A percentile compares a stretch with the other conserved stretches of the same genome.
Conservation (phyloP, 1,284 basidiomycete genomes). For the Peniophora sp. region DNA sequence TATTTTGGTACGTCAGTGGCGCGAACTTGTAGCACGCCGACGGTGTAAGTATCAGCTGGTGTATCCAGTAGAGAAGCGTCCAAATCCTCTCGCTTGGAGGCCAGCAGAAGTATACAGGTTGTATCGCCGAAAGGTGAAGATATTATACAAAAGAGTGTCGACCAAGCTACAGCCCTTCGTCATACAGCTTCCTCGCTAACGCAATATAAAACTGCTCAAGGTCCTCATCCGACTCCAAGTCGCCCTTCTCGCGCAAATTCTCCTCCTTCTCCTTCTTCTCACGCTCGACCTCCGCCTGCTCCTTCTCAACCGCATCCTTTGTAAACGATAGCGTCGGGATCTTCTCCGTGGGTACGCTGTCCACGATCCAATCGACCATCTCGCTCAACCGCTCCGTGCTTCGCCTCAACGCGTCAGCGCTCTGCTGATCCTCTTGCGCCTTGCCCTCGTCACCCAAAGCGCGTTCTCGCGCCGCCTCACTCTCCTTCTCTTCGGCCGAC, state of each 20-base stretch:
- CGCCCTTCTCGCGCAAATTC: slow-evolving; percentile 30
- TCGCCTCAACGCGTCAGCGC: slow-evolving; percentile 53
- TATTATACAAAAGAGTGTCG: too few species aligned
- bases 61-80: too few species aligned
- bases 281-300: slow-evolving; percentile 16
- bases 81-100: too few species aligned
- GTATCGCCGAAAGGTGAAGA: too few species aligned
- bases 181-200: slow-evolving; percentile 68
- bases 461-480: slow-evolving; percentile 8
- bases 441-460: slow-evolving; percentile 4
- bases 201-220: slow-evolving; percentile 74
- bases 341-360: slow-evolving; percentile 46
- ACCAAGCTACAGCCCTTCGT: slow-evolving; percentile 55
- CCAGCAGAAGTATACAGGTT: too few species aligned
- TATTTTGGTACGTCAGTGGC: too few species aligned
- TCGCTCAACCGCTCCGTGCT: slow-evolving; percentile 65
- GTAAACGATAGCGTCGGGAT: slow-evolving; percentile 7
- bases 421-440: slow-evolving; percentile 24
- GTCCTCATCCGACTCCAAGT: slow-evolving; percentile 52
- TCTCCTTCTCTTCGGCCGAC: slow-evolving; percentile 16
- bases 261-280: slow-evolving; percentile 13
- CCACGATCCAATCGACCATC: slow-evolving; percentile 71
- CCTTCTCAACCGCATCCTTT: slow-evolving; percentile 6
- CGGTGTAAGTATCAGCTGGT: too few species aligned
- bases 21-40: too few species aligned